Evolutionary conservation across 2,329 filamentous ascomycete species (phyloP).

Genomic region (Epichloe festucae): DNA sequence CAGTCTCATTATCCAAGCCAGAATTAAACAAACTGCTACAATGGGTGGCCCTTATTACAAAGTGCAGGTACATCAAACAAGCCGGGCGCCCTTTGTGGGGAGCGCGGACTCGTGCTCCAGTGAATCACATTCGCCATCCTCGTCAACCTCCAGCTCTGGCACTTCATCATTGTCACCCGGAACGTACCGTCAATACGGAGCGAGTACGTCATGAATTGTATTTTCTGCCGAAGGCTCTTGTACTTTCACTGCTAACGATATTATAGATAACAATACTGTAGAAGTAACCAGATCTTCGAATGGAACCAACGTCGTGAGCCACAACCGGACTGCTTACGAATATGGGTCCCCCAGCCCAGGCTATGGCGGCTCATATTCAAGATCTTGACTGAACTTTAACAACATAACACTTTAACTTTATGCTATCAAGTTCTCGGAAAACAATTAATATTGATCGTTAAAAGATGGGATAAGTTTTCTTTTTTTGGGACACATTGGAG

Average conservation of each 20-base stretch:
- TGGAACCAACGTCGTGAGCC: constrained; percentile 19
- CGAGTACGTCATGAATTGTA: constrained; percentile 14
- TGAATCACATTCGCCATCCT: constrained; percentile 11
- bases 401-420: background rate
- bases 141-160: constrained; percentile 8
- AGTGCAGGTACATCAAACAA: constrained; percentile 22
- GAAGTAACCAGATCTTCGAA: constrained; percentile 11
- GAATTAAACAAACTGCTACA: constrained; percentile 1
- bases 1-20: background rate
- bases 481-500: no score
- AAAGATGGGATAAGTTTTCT: no score
- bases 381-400: background rate
- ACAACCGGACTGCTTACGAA: constrained; percentile 19
- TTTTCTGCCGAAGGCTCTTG: background rate
- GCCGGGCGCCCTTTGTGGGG: constrained; percentile 16
- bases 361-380: constrained; percentile 13
- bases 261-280: constrained; percentile 14
- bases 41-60: constrained; percentile 16
- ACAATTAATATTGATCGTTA: no score
- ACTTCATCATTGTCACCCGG: constrained; percentile 16
- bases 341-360: constrained; percentile 16
- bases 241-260: background rate
- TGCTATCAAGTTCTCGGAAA: no score
- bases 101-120: constrained; percentile 12
- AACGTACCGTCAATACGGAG: constrained; percentile 19